phyloP scores from a whole-genome alignment of 164 flowering plant species.

The Berberis thunbergii region DNA sequence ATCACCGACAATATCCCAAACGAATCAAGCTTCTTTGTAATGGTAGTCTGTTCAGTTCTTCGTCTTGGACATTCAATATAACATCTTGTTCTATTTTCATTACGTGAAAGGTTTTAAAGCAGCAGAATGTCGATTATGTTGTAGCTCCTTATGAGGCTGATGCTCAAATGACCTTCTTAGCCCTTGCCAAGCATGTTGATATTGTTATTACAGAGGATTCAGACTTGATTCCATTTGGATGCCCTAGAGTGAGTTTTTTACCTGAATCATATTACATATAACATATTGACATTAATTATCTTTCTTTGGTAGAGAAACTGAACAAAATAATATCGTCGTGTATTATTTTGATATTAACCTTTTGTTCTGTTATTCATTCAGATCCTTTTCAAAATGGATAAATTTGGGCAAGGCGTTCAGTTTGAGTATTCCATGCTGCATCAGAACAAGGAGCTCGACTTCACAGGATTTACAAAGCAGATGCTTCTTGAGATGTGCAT shows the following conservation, averaged over 20 bases:
- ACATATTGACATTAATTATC: neutral
- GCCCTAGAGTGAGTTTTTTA: conserved; percentile 71
- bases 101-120: conserved; percentile 59
- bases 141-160: conserved; percentile 99
- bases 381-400: conserved; percentile 97
- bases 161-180: conserved; percentile 98
- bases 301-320: neutral
- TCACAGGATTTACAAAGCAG: conserved; percentile 66
- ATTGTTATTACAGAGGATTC: conserved; percentile 95
- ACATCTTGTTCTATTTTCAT: neutral
- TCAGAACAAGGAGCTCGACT: conserved; percentile 63
- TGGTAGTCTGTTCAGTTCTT: neutral
- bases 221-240: conserved; percentile 93
- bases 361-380: conserved; percentile 16
- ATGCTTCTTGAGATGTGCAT: conserved; percentile 99
- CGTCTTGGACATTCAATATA: neutral
- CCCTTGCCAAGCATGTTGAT: conserved; percentile 65
- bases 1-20: too few species aligned
- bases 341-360: conserved; percentile 1
- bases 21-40: too few species aligned
- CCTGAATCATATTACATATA: conserved; percentile 6
- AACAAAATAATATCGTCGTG: neutral
- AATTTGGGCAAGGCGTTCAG: conserved; percentile 92
- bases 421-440: conserved; percentile 54
- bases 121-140: conserved; percentile 60